Percentiles rank a stretch among this genome's conserved stretches.
Conservation (phyloP, 192 early-diverging fungal species). For the Allomyces macrogynus region DNA sequence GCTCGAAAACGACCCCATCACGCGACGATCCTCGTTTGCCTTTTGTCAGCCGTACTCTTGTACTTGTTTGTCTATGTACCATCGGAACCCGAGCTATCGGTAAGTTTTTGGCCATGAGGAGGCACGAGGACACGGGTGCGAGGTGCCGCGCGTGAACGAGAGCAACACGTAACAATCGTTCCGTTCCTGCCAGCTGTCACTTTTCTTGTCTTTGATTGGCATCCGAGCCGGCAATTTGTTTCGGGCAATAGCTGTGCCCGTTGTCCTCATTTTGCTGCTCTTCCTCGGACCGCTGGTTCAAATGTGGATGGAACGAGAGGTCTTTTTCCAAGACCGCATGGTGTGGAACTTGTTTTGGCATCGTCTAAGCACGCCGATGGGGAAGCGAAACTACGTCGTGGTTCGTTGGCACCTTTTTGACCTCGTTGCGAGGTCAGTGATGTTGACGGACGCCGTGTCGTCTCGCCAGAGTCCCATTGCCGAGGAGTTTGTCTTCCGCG, state of each 20-base stretch:
- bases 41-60: not conserved
- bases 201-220: not conserved
- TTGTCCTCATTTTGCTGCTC: slow-evolving; percentile 20
- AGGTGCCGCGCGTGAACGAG: too few species aligned
- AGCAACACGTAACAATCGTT: not conserved
- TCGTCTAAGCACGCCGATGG: slow-evolving; percentile 8
- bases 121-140: not conserved
- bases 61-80: not conserved
- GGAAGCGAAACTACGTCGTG: slow-evolving; percentile 23
- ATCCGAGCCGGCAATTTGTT: slow-evolving; percentile 2
- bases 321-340: slow-evolving; percentile 21
- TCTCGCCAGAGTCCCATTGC: slow-evolving; percentile 35
- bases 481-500: slow-evolving; percentile 58
- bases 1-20: not conserved
- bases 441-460: not conserved
- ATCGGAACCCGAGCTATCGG: not conserved
- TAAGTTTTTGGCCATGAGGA: not conserved
- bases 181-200: not conserved
- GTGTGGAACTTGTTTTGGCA: slow-evolving; percentile 9
- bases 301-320: slow-evolving; percentile 13
- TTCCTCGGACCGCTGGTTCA: slow-evolving; percentile 36
- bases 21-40: not conserved
- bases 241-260: slow-evolving; percentile 8
- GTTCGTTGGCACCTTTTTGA: slow-evolving; percentile 9
- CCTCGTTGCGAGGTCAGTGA: not conserved